Conservation (phyloP, 2,329 filamentous ascomycete species). For the Aspergillus sp. region DNA sequence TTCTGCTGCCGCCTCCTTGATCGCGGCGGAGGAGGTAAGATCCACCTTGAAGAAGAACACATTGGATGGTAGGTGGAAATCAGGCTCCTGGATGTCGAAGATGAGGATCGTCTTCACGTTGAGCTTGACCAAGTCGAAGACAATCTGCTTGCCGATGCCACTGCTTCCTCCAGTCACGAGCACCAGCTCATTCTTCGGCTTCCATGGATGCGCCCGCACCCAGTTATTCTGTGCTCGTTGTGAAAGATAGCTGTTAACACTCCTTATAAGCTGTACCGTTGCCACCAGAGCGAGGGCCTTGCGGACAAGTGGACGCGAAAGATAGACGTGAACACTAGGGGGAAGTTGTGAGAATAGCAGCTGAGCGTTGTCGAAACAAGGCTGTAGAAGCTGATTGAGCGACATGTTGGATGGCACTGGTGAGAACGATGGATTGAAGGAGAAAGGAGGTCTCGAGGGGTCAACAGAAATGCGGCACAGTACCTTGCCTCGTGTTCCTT, state of each 20-base stretch:
- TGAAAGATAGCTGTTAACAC: background rate
- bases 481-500: too few relatives aligned
- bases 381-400: background rate
- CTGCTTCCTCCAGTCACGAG: too few relatives aligned
- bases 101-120: too few relatives aligned
- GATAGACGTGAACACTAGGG: too few relatives aligned
- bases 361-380: background rate
- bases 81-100: too few relatives aligned
- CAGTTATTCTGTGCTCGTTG: background rate
- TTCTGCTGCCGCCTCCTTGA: constrained; percentile 37
- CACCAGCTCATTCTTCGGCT: constrained; percentile 32
- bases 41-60: constrained; percentile 40
- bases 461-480: too few relatives aligned
- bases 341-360: background rate
- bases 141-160: too few relatives aligned
- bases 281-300: background rate
- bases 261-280: background rate
- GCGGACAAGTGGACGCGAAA: background rate
- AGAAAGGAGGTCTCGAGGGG: too few relatives aligned
- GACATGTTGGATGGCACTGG: background rate
- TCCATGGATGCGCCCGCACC: constrained; percentile 19
- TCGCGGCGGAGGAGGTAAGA: constrained; percentile 38
- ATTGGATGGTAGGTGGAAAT: background rate
- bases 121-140: too few relatives aligned
- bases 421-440: background rate